A percentile compares a stretch with the other conserved stretches of the same genome.
phyloP scores from a whole-genome alignment of 2,329 filamentous ascomycete genomes.

The Apiospora koreana region DNA sequence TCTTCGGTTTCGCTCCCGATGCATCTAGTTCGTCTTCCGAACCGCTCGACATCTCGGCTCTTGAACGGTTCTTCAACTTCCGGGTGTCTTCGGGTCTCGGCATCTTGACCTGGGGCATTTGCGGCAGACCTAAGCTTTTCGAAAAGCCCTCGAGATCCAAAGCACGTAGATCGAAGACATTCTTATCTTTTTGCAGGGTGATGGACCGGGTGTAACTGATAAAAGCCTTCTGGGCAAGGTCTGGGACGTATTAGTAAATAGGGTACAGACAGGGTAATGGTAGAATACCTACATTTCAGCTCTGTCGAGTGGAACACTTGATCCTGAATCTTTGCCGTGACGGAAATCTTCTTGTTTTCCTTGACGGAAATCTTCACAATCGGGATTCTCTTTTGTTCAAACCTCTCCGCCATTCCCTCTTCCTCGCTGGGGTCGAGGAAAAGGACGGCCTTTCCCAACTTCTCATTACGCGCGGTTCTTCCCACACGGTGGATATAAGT shows the following conservation, averaged over 20 bases:
- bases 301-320: constrained; percentile 90
- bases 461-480: constrained; percentile 89
- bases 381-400: constrained; percentile 88
- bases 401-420: constrained; percentile 80
- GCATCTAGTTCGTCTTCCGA: constrained; percentile 59
- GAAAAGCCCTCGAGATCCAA: constrained; percentile 87
- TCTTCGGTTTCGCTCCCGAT: constrained; percentile 57
- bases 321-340: constrained; percentile 83
- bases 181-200: constrained; percentile 87
- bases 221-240: constrained; percentile 94
- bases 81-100: constrained; percentile 88
- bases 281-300: neutral
- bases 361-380: constrained; percentile 85
- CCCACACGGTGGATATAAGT: constrained; percentile 98
- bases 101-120: constrained; percentile 91
- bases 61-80: constrained; percentile 81
- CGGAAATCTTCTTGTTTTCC: constrained; percentile 84
- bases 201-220: constrained; percentile 85
- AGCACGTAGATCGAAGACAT: constrained; percentile 81
- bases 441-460: constrained; percentile 81
- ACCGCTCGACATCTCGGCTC: constrained; percentile 64
- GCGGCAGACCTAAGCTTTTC: constrained; percentile 81
- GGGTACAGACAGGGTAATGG: no score
- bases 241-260: constrained; percentile 69
- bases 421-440: constrained; percentile 94